Percentiles rank a stretch among this genome's conserved stretches.
Conservation (phyloP, 495 filamentous ascomycete species). For the Lasiosphaeria miniovina region DNA sequence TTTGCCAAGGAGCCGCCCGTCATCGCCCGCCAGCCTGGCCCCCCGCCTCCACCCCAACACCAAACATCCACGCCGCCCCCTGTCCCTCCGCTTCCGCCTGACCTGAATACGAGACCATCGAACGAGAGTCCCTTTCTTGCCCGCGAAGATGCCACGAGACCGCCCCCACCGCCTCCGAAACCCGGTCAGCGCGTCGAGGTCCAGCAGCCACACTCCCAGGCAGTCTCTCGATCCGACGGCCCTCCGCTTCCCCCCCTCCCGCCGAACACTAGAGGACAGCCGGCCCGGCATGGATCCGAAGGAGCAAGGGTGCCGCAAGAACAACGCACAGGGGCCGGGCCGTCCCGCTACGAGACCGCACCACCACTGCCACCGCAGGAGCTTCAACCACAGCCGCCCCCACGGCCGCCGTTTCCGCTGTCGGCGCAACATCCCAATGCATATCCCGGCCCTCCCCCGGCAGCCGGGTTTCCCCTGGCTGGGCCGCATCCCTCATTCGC, state of each 20-base stretch:
- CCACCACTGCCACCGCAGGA: slow-evolving; percentile 40
- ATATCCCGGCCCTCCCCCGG: slow-evolving; percentile 35
- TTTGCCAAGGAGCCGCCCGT: slow-evolving; percentile 96
- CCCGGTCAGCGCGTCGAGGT: slow-evolving; percentile 31
- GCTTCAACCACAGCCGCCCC: slow-evolving; percentile 12
- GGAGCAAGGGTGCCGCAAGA: slow-evolving; percentile 20
- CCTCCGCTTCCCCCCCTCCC: slow-evolving; percentile 40
- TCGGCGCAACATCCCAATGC: slow-evolving; percentile 12
- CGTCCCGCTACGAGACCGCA: slow-evolving; percentile 43
- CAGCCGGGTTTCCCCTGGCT: slow-evolving; percentile 26
- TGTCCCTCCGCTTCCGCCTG: slow-evolving; percentile 41
- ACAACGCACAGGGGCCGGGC: slow-evolving; percentile 23
- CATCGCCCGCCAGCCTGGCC: slow-evolving; percentile 64
- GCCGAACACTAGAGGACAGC: slow-evolving; percentile 26
- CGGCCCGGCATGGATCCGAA: slow-evolving; percentile 26
- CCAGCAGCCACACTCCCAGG: slow-evolving; percentile 22
- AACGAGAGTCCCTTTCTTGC: slow-evolving; percentile 10
- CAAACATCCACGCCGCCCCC: slow-evolving; percentile 34
- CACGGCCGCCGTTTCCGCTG: slow-evolving; percentile 3
- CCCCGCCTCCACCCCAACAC: slow-evolving; percentile 37
- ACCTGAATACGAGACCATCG: slow-evolving; percentile 23
- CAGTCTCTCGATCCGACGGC: slow-evolving; percentile 12
- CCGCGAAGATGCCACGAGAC: slow-evolving; percentile 21
- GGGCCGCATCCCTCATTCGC: slow-evolving; percentile 19
- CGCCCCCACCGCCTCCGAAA: slow-evolving; percentile 46